Conservation (phyloP, 108 stramenopile species). For the Nannochloropsis oceanica region DNA sequence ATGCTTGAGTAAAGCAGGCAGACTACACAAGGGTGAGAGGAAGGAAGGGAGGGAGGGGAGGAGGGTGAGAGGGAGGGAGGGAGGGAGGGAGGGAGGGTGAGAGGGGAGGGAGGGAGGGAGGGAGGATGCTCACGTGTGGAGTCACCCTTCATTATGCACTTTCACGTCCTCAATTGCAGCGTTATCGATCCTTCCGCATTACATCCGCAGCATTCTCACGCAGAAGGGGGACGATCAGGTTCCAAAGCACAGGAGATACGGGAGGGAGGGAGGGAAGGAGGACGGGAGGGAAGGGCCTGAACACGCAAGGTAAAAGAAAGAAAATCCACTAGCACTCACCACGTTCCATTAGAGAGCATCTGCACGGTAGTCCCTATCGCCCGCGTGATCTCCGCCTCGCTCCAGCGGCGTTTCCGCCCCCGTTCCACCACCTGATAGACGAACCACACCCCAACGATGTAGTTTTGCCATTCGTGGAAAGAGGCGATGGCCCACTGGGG, state of each 20-base stretch:
- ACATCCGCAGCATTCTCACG: no score
- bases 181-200: no score
- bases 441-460: background rate
- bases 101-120: no score
- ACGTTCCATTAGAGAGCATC: background rate
- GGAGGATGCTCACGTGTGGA: no score
- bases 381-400: background rate
- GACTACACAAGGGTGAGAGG: background rate
- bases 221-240: no score
- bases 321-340: background rate
- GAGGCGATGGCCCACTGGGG: background rate
- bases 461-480: background rate
- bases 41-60: background rate
- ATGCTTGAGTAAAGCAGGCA: no score
- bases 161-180: no score
- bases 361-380: background rate
- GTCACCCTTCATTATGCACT: no score
- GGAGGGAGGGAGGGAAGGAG: background rate
- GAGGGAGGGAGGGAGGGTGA: no score
- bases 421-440: background rate
- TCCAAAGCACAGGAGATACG: background rate
- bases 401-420: background rate
- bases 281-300: background rate
- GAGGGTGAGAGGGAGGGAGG: no score
- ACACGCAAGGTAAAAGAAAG: background rate